phyloP scores from a whole-genome alignment of 2,329 filamentous ascomycete species.

The Cordyceps cicadae region DNA sequence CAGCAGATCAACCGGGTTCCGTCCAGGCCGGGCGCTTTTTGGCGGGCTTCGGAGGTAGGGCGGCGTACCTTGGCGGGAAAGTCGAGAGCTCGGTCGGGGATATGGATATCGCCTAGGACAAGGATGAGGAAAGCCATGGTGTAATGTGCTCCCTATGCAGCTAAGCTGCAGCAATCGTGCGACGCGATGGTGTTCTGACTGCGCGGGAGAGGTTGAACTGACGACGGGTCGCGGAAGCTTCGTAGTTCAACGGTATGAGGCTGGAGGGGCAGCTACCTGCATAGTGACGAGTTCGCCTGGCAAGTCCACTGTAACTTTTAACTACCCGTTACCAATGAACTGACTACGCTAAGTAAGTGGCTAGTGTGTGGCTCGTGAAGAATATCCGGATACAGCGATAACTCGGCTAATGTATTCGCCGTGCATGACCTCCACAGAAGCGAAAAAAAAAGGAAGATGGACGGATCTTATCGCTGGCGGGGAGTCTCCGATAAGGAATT shows the following conservation, averaged over 20 bases:
- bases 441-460: background rate
- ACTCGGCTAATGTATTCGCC: conserved; percentile 11
- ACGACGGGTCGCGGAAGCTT: conserved; percentile 15
- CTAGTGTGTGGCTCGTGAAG: conserved; percentile 8
- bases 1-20: background rate
- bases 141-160: conserved; percentile 22
- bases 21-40: background rate
- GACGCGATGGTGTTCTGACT: conserved; percentile 14
- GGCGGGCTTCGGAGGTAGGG: background rate
- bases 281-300: conserved; percentile 12
- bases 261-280: conserved; percentile 24
- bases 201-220: background rate
- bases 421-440: background rate
- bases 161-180: background rate
- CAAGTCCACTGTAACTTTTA: background rate
- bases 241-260: conserved; percentile 14
- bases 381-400: conserved; percentile 25
- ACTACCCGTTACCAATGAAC: no score
- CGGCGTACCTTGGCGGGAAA: conserved; percentile 72
- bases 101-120: conserved; percentile 88
- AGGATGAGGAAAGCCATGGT: conserved; percentile 81
- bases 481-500: conserved; percentile 18
- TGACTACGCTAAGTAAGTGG: background rate
- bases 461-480: conserved; percentile 15
- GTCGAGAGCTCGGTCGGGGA: conserved; percentile 84